Evolutionary conservation across 2,329 filamentous ascomycete species (phyloP), one percentile per base, ranked within the genome.

Genomic region (Calonectria leucothoes): DNA sequence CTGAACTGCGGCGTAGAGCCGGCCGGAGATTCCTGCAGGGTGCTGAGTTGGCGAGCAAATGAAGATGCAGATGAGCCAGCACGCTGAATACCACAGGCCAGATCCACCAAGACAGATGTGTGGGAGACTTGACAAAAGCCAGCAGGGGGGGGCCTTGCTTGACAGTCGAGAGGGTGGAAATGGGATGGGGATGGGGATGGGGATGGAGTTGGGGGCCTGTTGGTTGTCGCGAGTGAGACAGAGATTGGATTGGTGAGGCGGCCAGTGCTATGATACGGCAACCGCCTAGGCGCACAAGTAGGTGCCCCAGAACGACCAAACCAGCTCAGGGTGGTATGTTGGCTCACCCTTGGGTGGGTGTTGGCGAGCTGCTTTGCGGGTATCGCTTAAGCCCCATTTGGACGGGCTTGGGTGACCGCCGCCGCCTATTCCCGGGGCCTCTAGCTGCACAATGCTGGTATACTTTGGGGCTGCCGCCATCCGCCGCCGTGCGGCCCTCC

Each of bases 71-170:
- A 31, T 37, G 48, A 27, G 42, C 27, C 29, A 27, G 20, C 20
- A 27, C 20, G 65, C 23, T 33, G 15, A 7, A 25, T 12, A 15
- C 14, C 12, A 6, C 25, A 23, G 33, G 25, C 51, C 25, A 55
- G 10, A 35, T 29, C 49, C n/a, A 51, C 42, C 29, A 48, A 39
- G 31, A 29, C 31, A 39, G 27, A n/a, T 20, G 51, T 39, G 49
- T 59, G 63, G 45, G 27, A 57, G 51, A 45, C 35, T 27, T 20
- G 35, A 39, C 12, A 17, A 23, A n/a, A 57, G 27, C 33, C 27
- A 57, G 52, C 65, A 67, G 42, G 65, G 65, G 65, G 35, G 65
- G 23, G 25, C 48, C 64, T 51, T 39, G 64, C n/a, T 59, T 15
- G 55, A n/a, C n/a, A 59, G 33, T 59, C 6, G 15, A 59, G 20